Percentiles rank a stretch among this genome's conserved stretches.
These are phyloP conservation scores for Stagonosporopsis tanaceti DNA, from an alignment of 2,329 filamentous ascomycete species.

Conservation along the genomic window DNA sequence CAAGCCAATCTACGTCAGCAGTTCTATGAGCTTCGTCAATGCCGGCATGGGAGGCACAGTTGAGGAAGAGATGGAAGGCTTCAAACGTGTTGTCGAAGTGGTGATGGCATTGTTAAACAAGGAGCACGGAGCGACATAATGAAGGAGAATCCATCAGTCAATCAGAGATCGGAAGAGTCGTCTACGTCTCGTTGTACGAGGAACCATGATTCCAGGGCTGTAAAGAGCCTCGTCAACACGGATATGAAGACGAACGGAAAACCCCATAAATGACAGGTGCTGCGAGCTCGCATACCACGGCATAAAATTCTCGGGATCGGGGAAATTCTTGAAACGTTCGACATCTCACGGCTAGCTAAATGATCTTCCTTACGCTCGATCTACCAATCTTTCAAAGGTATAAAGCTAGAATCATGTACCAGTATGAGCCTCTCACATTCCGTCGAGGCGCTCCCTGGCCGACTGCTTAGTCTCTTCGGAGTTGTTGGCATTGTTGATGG, in stretches of 20 bases:
- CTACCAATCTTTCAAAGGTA: neutral
- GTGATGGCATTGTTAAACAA: conserved; percentile 55
- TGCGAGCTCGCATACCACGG: neutral
- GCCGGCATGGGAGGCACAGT: conserved; percentile 79
- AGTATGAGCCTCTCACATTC: conserved; percentile 25
- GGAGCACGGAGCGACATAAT: neutral
- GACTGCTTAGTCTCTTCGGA: conserved; percentile 65
- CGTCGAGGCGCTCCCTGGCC: conserved; percentile 61
- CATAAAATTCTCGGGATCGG: neutral
- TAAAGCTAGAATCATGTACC: neutral
- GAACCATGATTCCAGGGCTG: neutral
- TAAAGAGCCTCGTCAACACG: neutral
- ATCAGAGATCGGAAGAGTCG: neutral
- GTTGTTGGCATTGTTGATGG: conserved; percentile 65
- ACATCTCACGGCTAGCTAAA: conserved; percentile 4
- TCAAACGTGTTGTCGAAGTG: conserved; percentile 76
- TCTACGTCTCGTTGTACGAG: neutral
- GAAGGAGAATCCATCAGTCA: neutral
- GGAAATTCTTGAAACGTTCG: neutral
- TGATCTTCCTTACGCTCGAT: neutral
- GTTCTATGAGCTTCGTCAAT: conserved; percentile 79
- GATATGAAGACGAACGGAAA: neutral
- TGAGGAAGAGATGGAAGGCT: conserved; percentile 93
- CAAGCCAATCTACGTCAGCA: conserved; percentile 87
- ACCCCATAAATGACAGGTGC: neutral